phyloP scores from a whole-genome alignment of 306 rosid species.

The Citrullus mucosospermus region DNA sequence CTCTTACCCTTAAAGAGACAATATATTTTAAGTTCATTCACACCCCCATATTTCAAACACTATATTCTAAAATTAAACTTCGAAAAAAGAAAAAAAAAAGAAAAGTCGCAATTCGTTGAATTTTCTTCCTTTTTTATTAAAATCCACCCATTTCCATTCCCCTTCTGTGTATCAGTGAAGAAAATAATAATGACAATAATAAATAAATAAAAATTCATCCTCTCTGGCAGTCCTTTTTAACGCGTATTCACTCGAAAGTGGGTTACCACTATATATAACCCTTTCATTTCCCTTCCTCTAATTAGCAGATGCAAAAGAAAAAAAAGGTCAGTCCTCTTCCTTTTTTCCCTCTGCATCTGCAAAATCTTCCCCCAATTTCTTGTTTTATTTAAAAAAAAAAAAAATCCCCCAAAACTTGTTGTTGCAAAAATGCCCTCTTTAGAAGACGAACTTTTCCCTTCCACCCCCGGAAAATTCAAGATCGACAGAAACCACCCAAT shows the following conservation, averaged over 20 bases:
- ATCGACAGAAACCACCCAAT: slow-evolving; percentile 30
- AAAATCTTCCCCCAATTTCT: neutral
- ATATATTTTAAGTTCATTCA: too few species aligned
- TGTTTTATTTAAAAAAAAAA: too few species aligned
- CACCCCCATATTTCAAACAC: too few species aligned
- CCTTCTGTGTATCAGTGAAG: neutral
- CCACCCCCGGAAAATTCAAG: slow-evolving; percentile 67
- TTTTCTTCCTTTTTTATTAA: too few species aligned
- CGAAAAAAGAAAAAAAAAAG: too few species aligned
- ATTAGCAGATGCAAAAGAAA: neutral
- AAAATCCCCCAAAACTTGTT: neutral
- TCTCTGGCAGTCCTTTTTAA: slow-evolving; percentile 10
- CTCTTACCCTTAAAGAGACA: too few species aligned
- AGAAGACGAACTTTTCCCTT: slow-evolving; percentile 43
- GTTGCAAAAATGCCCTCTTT: slow-evolving; percentile 28
- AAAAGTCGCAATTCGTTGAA: neutral
- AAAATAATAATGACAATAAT: neutral
- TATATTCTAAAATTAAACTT: too few species aligned
- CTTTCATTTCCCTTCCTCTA: neutral
- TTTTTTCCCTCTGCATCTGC: neutral
- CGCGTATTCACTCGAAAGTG: slow-evolving; percentile 32
- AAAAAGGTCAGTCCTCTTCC: neutral
- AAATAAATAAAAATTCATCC: neutral
- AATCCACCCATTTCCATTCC: neutral
- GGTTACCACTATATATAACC: slow-evolving; percentile 25